These are phyloP conservation scores for Colletotrichum sp. DNA, from an alignment of 2,329 filamentous ascomycete genomes.

Conservation along the genomic window DNA sequence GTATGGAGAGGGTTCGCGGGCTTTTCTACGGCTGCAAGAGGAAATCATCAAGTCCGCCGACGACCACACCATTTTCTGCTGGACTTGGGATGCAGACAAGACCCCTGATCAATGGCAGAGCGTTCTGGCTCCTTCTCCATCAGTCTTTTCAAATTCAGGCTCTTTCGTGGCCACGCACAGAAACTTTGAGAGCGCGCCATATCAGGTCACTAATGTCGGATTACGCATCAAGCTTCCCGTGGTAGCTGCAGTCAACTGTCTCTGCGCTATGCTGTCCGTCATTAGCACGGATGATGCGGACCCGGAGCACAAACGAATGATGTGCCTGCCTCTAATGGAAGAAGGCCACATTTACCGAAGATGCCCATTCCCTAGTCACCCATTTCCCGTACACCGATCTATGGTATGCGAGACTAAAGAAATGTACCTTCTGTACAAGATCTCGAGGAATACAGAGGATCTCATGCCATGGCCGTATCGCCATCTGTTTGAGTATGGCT, in stretches of 20 bases:
- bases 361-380: background rate
- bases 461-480: slow-evolving; percentile 6
- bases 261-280: slow-evolving; percentile 11
- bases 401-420: slow-evolving; percentile 5
- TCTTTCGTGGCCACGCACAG: background rate
- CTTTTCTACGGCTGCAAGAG: slow-evolving; percentile 25
- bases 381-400: background rate
- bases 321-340: slow-evolving; percentile 13
- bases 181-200: background rate
- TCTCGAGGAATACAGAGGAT: background rate
- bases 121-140: slow-evolving; percentile 4
- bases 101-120: background rate
- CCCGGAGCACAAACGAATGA: background rate
- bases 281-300: slow-evolving; percentile 11
- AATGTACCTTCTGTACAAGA: background rate
- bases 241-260: slow-evolving; percentile 1
- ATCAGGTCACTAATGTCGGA: slow-evolving; percentile 9
- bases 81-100: slow-evolving; percentile 23
- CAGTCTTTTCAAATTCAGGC: background rate
- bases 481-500: slow-evolving; percentile 1
- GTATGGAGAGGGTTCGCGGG: slow-evolving; percentile 29
- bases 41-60: background rate
- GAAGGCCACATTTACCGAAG: slow-evolving; percentile 1
- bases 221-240: slow-evolving; percentile 5
- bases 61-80: slow-evolving; percentile 2